Percentiles rank a stretch among this genome's conserved stretches.
Conservation (phyloP, 495 filamentous ascomycete species). For the Penicillium cataractarum region DNA sequence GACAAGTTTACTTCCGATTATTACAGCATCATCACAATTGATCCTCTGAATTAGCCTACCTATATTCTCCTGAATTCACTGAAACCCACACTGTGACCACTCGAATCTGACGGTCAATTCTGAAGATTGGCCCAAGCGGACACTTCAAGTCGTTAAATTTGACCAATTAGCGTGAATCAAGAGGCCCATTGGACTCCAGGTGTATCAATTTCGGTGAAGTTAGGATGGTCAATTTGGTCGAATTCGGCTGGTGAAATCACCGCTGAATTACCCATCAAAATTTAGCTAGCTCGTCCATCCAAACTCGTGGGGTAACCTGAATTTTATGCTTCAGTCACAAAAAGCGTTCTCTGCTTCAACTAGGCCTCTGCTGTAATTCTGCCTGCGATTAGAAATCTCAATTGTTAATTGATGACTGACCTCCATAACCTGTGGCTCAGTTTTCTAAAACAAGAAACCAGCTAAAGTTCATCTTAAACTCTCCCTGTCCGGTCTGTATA, state of each 20-base stretch:
- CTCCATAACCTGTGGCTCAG: slow-evolving; percentile 1
- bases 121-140: not conserved
- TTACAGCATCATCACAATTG: slow-evolving; percentile 2
- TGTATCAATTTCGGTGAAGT: slow-evolving; percentile 2
- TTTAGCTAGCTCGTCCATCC: slow-evolving; percentile 1
- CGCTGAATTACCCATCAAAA: slow-evolving; percentile 1
- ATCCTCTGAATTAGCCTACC: slow-evolving; percentile 2
- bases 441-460: slow-evolving; percentile 2
- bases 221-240: slow-evolving; percentile 2
- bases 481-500: slow-evolving; percentile 1
- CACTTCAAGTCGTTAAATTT: not conserved
- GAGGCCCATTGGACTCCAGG: slow-evolving; percentile 1
- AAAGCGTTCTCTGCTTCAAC: slow-evolving; percentile 1
- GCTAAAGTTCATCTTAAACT: not conserved
- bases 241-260: slow-evolving; percentile 2
- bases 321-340: slow-evolving; percentile 1
- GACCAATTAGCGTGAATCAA: slow-evolving; percentile 1
- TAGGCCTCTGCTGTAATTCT: not conserved
- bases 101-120: slow-evolving; percentile 1
- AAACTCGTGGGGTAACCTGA: slow-evolving; percentile 2
- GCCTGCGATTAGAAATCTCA: slow-evolving; percentile 2
- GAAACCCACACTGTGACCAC: not conserved
- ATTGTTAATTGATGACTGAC: slow-evolving; percentile 1
- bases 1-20: slow-evolving; percentile 2
- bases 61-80: slow-evolving; percentile 1